phyloP scores from a whole-genome alignment of 2,329 filamentous ascomycete species.

The Botrytis fragariae region DNA sequence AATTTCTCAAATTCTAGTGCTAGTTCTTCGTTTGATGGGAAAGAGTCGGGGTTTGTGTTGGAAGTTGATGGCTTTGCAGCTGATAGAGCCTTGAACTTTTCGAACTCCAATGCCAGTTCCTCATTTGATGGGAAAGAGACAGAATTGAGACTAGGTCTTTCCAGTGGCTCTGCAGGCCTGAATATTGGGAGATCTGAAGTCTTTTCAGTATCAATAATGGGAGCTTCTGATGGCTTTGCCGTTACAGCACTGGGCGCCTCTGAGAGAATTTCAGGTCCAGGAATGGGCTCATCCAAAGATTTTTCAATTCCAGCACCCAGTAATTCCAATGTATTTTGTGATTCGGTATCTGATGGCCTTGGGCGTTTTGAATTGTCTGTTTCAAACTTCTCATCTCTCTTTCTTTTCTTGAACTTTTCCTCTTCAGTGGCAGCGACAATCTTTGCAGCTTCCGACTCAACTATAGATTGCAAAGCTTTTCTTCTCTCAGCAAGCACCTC shows the following conservation, averaged over 20 bases:
- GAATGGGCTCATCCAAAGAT: not conserved
- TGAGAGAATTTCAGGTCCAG: not conserved
- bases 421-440: not conserved
- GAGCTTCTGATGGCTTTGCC: not conserved
- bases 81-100: not conserved
- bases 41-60: not conserved
- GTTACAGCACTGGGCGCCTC: not conserved
- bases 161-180: not conserved
- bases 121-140: constrained; percentile 4
- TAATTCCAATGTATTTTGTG: not conserved
- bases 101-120: not conserved
- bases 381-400: not conserved
- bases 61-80: not conserved
- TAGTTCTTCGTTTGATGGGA: constrained; percentile 3
- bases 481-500: constrained; percentile 20
- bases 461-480: constrained; percentile 11
- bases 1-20: constrained; percentile 13
- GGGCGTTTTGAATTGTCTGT: not conserved
- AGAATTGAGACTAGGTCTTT: not conserved
- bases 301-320: not conserved
- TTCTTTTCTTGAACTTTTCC: constrained; percentile 16
- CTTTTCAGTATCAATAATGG: not conserved
- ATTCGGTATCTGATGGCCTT: not conserved
- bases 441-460: constrained; percentile 13
- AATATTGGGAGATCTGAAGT: not conserved